Conservation (phyloP, 2,329 filamentous ascomycete species). For the Delphinella strobiligena region DNA sequence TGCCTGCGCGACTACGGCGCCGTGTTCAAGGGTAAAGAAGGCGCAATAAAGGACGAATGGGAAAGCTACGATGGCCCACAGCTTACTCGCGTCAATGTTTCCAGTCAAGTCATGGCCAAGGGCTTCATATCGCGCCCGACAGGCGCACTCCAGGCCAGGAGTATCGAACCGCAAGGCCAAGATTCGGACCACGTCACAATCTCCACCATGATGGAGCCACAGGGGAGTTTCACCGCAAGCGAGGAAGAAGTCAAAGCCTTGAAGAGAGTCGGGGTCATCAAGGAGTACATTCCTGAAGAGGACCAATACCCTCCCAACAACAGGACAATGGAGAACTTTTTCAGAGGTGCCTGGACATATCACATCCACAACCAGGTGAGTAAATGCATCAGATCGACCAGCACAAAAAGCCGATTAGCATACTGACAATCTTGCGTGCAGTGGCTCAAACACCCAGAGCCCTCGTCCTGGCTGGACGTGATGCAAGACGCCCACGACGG, state of each 20-base stretch:
- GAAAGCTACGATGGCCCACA: constrained; percentile 37
- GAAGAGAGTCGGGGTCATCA: constrained; percentile 27
- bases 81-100: constrained; percentile 20
- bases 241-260: constrained; percentile 28
- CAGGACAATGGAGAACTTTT: constrained; percentile 43
- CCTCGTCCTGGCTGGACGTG: constrained; percentile 43
- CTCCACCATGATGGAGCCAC: constrained; percentile 9
- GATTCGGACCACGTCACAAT: constrained; percentile 6
- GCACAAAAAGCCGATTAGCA: too few relatives aligned
- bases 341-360: constrained; percentile 44
- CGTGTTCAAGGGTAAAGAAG: constrained; percentile 38
- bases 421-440: too few relatives aligned
- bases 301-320: constrained; percentile 45
- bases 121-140: constrained; percentile 1
- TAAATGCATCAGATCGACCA: constrained; percentile 38
- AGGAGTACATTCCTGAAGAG: constrained; percentile 35
- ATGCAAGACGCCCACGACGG: constrained; percentile 42
- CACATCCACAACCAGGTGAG: constrained; percentile 48
- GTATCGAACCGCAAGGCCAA: not conserved
- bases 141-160: constrained; percentile 2
- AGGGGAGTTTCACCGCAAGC: constrained; percentile 28
- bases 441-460: constrained; percentile 45
- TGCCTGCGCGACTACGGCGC: constrained; percentile 42
- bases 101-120: not conserved
- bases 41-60: constrained; percentile 40